Evolutionary conservation across 1,139 yeast genomes (phyloP).

Genomic region (Debaryomyces sp.): DNA sequence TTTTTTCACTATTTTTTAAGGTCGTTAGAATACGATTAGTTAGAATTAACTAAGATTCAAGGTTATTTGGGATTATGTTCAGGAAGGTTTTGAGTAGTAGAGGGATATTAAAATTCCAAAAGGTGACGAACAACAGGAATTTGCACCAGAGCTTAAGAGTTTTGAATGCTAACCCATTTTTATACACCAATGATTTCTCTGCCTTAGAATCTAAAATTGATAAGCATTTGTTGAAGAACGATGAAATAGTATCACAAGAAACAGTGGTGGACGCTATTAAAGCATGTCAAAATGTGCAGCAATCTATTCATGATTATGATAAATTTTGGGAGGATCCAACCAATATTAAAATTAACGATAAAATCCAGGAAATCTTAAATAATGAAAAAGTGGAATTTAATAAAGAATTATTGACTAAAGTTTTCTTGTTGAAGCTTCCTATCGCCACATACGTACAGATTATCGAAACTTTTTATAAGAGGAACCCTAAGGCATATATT

Average conservation of each 20-base stretch:
- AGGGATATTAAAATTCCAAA: neutral
- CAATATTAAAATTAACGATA: constrained; percentile 19
- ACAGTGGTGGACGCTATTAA: constrained; percentile 23
- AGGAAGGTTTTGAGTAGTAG: neutral
- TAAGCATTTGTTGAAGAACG: constrained; percentile 8
- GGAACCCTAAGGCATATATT: constrained; percentile 36
- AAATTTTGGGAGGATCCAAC: constrained; percentile 27
- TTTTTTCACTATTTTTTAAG: constrained; percentile 1
- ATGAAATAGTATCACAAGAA: constrained; percentile 8
- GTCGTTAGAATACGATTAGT: neutral
- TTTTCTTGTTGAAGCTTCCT: constrained; percentile 41
- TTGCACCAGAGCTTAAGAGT: constrained; percentile 2
- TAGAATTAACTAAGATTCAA: neutral
- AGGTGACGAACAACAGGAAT: neutral
- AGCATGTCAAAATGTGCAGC: constrained; percentile 25
- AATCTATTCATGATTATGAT: constrained; percentile 21
- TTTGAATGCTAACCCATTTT: constrained; percentile 11
- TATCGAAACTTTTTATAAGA: constrained; percentile 37
- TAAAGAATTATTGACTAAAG: constrained; percentile 26
- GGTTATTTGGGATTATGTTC: neutral
- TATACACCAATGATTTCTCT: constrained; percentile 17
- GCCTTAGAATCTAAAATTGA: constrained; percentile 14
- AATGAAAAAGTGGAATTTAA: constrained; percentile 24
- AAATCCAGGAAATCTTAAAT: constrained; percentile 24
- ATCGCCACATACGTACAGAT: constrained; percentile 30